Evolutionary conservation across 225 moss, liverwort and hornwort genomes (phyloP).

Genomic region (Sphagnum tenellum): DNA sequence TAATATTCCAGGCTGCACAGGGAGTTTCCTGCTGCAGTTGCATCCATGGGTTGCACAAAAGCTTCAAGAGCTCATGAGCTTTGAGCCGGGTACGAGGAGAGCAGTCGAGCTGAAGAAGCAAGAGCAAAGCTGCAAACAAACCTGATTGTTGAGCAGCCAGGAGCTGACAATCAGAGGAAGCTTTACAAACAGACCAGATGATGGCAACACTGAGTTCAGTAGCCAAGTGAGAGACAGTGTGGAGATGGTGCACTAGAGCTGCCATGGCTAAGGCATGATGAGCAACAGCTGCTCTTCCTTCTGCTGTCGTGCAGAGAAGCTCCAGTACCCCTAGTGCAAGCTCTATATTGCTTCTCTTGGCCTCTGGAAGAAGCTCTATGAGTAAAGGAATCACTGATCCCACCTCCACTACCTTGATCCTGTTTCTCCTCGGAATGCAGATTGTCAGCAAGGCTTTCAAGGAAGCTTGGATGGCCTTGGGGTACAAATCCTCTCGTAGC

Average conservation of each 20-base stretch:
- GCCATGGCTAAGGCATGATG: conserved; percentile 75
- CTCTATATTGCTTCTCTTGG: conserved; percentile 65
- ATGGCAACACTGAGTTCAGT: conserved; percentile 75
- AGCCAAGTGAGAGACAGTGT: conserved; percentile 53
- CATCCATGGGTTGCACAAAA: too few species aligned
- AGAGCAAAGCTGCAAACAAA: conserved; percentile 53
- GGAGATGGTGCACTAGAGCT: conserved; percentile 56
- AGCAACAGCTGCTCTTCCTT: conserved; percentile 57
- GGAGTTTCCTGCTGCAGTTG: too few species aligned
- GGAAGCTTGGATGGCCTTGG: conserved; percentile 53
- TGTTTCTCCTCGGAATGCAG: conserved; percentile 49
- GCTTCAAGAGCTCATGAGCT: conserved; percentile 64
- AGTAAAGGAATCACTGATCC: conserved; percentile 48
- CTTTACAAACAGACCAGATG: conserved; percentile 75
- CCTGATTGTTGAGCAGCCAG: conserved; percentile 74
- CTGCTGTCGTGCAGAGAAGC: conserved; percentile 37
- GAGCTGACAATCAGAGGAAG: conserved; percentile 34
- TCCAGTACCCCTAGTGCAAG: conserved; percentile 60
- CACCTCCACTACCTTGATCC: conserved; percentile 55
- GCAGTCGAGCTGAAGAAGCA: conserved; percentile 69
- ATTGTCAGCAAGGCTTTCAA: conserved; percentile 60
- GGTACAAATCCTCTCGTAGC: conserved; percentile 68
- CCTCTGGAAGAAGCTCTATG: conserved; percentile 67
- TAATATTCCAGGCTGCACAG: too few species aligned
- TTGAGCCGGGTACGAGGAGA: conserved; percentile 55